Percentiles rank a stretch among this genome's conserved stretches.
Evolutionary conservation across 2,329 filamentous ascomycete genomes (phyloP).

Genomic region (Epichloe festucae): DNA sequence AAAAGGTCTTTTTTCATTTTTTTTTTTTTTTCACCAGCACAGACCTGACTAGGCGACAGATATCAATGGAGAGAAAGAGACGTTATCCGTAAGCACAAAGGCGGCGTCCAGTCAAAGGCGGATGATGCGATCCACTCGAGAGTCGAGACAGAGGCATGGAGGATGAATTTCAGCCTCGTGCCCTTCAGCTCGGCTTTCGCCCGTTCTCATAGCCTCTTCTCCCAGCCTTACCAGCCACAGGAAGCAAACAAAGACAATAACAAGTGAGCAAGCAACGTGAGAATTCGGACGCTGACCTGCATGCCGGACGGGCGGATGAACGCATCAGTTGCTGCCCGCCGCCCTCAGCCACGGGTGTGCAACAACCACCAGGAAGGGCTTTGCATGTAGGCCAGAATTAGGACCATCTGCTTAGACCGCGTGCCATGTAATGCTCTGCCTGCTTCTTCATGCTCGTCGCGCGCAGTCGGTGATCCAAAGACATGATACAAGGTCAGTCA

Average conservation of each 20-base stretch:
- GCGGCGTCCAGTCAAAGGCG: conserved; percentile 1
- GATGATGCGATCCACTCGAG: neutral
- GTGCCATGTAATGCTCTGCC: conserved; percentile 3
- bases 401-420: conserved; percentile 6
- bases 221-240: neutral
- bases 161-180: conserved; percentile 2
- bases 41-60: neutral
- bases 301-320: neutral
- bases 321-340: neutral
- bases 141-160: neutral
- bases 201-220: neutral
- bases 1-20: neutral
- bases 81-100: neutral
- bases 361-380: neutral
- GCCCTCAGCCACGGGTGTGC: conserved; percentile 2
- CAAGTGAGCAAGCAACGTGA: neutral
- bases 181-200: neutral
- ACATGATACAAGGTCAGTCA: neutral
- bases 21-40: neutral
- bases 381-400: neutral
- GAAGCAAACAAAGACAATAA: neutral
- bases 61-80: neutral
- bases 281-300: neutral
- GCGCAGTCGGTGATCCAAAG: neutral
- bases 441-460: conserved; percentile 4